Percentiles rank a stretch among this genome's conserved stretches.
Conservation (phyloP, 345 rosid genomes). For the Diplotaxis tenuifolia region DNA sequence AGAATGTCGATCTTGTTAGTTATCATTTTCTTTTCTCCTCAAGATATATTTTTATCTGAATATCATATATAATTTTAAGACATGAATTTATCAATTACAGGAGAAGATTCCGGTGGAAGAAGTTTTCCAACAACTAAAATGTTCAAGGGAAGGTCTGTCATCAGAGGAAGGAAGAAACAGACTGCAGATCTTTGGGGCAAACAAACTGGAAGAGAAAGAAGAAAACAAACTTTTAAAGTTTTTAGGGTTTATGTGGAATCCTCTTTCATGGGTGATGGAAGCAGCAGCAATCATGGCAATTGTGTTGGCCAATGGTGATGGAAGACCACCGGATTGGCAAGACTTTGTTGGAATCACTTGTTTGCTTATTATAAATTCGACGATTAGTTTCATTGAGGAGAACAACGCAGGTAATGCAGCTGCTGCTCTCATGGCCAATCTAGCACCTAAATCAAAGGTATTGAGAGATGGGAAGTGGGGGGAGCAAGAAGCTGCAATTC, state of each 20-base stretch:
- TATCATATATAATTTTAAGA: neutral
- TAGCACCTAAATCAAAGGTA: conserved; percentile 88
- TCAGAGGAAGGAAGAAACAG: conserved; percentile 73
- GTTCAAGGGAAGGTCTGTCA: conserved; percentile 71
- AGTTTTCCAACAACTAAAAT: conserved; percentile 76
- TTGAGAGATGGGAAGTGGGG: conserved; percentile 77
- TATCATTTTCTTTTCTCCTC: neutral
- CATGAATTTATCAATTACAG: conserved; percentile 31
- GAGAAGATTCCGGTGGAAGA: conserved; percentile 76
- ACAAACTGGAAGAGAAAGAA: conserved; percentile 84
- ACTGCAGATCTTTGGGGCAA: conserved; percentile 69
- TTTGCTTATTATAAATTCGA: conserved; percentile 79
- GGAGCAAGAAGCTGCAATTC: conserved; percentile 73
- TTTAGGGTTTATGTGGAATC: conserved; percentile 96
- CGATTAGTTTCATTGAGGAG: conserved; percentile 92
- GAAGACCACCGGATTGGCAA: conserved; percentile 92
- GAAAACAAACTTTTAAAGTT: conserved; percentile 79
- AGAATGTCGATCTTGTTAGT: conserved; percentile 37
- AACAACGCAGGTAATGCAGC: conserved; percentile 97
- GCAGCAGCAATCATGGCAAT: conserved; percentile 93
- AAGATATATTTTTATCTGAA: neutral
- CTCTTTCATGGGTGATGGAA: conserved; percentile 94
- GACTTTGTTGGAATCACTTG: conserved; percentile 77
- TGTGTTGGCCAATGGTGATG: conserved; percentile 87
- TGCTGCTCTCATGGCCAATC: conserved; percentile 94